These are phyloP conservation scores for Salinomyces thailandicus DNA, from an alignment of 2,329 filamentous ascomycete genomes.

Conservation along the genomic window DNA sequence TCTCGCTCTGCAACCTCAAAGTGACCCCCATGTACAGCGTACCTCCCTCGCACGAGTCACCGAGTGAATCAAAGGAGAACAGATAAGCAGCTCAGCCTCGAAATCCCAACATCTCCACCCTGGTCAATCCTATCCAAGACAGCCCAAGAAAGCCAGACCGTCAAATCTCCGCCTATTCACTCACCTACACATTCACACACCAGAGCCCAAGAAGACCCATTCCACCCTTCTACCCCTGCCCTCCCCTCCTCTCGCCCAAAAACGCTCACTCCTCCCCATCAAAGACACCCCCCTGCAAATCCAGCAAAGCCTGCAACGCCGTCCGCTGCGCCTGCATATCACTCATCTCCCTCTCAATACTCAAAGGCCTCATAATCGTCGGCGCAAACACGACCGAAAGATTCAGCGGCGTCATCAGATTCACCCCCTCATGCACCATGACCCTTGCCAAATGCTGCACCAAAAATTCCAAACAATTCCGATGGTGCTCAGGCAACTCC, in stretches of 20 bases:
- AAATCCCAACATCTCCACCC: too few relatives aligned
- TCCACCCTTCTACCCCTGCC: too few relatives aligned
- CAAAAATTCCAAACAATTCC: constrained; percentile 83
- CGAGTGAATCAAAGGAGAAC: too few relatives aligned
- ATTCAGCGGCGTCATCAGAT: constrained; percentile 94
- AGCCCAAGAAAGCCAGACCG: too few relatives aligned
- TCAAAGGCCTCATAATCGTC: constrained; percentile 88
- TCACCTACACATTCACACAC: too few relatives aligned
- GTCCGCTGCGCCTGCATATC: constrained; percentile 91
- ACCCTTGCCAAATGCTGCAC: constrained; percentile 89
- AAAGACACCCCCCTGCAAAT: constrained; percentile 30
- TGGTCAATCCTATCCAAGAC: too few relatives aligned
- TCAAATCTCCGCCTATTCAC: too few relatives aligned
- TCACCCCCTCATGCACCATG: constrained; percentile 69
- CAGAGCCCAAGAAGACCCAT: too few relatives aligned
- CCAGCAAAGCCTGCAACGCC: constrained; percentile 84
- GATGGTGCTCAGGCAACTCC: constrained; percentile 70
- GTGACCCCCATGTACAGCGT: too few relatives aligned
- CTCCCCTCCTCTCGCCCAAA: not conserved
- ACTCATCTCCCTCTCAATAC: constrained; percentile 85
- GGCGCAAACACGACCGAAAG: constrained; percentile 94
- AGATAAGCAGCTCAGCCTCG: too few relatives aligned
- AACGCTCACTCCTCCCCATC: not conserved
- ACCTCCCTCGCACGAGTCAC: too few relatives aligned
- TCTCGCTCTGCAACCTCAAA: too few relatives aligned